Base-by-base conservation (phyloP, 352 stramenopile species). In the Phytophthora citrophthora region DNA sequence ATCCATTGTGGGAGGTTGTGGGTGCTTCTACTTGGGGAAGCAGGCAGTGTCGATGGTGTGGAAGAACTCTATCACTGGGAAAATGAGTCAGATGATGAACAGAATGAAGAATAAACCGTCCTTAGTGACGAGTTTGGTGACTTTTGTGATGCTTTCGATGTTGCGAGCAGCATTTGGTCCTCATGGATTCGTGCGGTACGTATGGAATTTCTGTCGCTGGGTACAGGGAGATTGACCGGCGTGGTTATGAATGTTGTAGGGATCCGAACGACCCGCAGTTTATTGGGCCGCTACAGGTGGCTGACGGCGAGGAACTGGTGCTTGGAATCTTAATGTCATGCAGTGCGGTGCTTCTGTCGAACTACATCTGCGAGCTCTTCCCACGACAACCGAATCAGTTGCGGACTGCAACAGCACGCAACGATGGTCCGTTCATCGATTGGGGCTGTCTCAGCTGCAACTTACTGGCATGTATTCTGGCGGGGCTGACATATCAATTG, bases 181-280 rank as follows among this genome's bases (percentile, higher is more conserved):
- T 0, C 68, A 76, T 41, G 83, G 83, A 27, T 91, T 91, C 57
- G 83, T 91, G 23, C 74, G 83, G 83, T 90, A 63, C 36, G 63
- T 61, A 11, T 3, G 29, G 9, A 34, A 34, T 12, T 34, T 12
- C 8, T 34, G 29, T 13, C 8, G 9, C 2, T 8, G 29, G 9
- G 9, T 34, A 34, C 8, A 34, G 8, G 9, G 9, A 34, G 8
- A 34, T 13, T 34, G 29, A 34, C 29, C 29, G 29, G 9, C 50
- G n/a, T 40, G 8, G 15, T 24, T 11, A 15, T 63, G 15, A n/a
- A 47, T 13, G 24, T 40, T 54, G 18, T 20, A 95, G 83, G 43
- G 88, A 95, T 49, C 86, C 81, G 1, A 95, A 91, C 8, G 88
- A 95, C 29, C 82, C 88, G 16, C 83, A 90, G 24, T 90, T 91